Evolutionary conservation across 495 filamentous ascomycete genomes (phyloP).

Genomic region (Bacidia rubella): DNA sequence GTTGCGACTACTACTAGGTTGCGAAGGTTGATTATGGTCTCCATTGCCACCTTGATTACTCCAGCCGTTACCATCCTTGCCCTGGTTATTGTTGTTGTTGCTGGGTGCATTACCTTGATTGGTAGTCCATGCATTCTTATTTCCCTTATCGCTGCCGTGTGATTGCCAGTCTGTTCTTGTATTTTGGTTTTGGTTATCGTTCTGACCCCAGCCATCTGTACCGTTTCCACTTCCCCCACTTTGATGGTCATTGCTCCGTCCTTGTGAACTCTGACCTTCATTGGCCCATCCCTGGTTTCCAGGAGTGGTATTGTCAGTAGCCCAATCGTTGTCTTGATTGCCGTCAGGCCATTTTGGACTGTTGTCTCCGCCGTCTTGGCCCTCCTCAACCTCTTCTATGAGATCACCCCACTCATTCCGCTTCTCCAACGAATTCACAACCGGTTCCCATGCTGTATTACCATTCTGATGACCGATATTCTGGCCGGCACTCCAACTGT

Average conservation of each 20-base stretch:
- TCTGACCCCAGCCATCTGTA: background rate
- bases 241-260: too few relatives aligned
- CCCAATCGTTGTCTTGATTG: background rate
- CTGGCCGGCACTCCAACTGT: background rate
- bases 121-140: slow-evolving; percentile 2
- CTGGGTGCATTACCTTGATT: background rate
- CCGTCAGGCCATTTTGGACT: background rate
- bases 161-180: background rate
- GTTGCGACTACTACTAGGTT: background rate
- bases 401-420: background rate
- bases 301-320: background rate
- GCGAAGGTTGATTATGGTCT: background rate
- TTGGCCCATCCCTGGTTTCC: background rate
- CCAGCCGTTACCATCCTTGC: background rate
- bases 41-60: background rate
- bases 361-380: background rate
- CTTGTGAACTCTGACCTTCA: too few relatives aligned
- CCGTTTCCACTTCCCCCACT: background rate
- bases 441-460: background rate
- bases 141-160: background rate
- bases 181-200: slow-evolving; percentile 1
- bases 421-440: background rate
- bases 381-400: background rate
- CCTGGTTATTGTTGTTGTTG: background rate
- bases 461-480: background rate